phyloP scores from a whole-genome alignment of 495 filamentous ascomycete genomes.

The Daldinia loculata region DNA sequence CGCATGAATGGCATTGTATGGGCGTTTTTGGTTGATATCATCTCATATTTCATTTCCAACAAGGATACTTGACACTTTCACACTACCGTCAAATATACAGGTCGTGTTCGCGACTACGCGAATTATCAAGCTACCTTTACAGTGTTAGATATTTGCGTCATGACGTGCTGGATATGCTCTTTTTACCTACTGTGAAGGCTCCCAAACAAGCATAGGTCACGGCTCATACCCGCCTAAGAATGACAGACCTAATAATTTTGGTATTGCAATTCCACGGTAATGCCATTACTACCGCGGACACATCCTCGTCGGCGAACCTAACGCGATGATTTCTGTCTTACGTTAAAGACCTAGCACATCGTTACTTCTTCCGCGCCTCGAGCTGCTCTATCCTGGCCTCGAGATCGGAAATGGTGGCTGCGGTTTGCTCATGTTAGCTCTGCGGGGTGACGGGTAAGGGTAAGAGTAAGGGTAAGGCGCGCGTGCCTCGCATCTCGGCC shows the following conservation, averaged over 20 bases:
- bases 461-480: not conserved
- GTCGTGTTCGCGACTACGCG: constrained; percentile 6
- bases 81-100: constrained; percentile 1
- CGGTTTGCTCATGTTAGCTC: constrained; percentile 15
- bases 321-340: not conserved
- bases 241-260: not conserved
- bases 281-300: not conserved
- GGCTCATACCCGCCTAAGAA: not conserved
- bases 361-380: constrained; percentile 36
- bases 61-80: not conserved
- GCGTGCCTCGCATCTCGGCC: constrained; percentile 62
- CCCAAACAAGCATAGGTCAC: not conserved
- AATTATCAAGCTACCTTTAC: constrained; percentile 3
- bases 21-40: constrained; percentile 30
- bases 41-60: constrained; percentile 21
- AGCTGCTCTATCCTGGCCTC: constrained; percentile 46
- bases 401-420: constrained; percentile 46
- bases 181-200: constrained; percentile 10
- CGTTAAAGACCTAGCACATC: not conserved
- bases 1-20: constrained; percentile 27
- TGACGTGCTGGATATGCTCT: not conserved
- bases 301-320: not conserved
- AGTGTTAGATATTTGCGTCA: not conserved
- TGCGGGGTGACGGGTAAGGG: not conserved
- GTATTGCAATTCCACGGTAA: not conserved